Evolutionary conservation across 345 rosid genomes (phyloP), one percentile per base, ranked within the genome.

Genomic region (Citrus australasica): DNA sequence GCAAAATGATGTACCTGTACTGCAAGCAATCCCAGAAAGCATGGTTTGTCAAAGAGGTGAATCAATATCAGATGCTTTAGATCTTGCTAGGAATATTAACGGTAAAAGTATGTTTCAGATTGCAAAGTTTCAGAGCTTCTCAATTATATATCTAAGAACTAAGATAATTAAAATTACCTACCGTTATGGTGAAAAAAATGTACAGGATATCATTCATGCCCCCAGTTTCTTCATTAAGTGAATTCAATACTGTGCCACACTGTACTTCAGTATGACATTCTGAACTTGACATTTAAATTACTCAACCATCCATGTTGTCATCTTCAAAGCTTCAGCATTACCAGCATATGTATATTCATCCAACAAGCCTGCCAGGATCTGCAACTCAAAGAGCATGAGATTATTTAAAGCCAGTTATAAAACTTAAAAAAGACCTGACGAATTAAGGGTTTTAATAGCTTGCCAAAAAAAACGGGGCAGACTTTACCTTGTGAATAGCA

Each of bases 191-290:
- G 67, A 74, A 89, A 69, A 89, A 60, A 62, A 40, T 81, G 81
- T 89, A 84, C 17, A 87, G 88, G 65, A 86, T 80, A 78, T 89
- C 92, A 65, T 89, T 89, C 92, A 89, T 89, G 74, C 90, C 92
- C 17, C 92, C 89, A 19, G 85, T 84, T 83, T 89, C 92, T 63
- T 87, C 90, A 25, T 87, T 89, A 16, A 86, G 92, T 1, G 90
- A 80, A 21, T 25, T 22, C 77, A 89, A 33, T 89, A 88, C 25
- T 86, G 67, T 76, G 86, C 85, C 32, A 89, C 63, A 8, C 51
- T 83, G 67, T 80, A 68, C 16, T 75, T 79, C 17, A 17, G 9
- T 28, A 87, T 78, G 40, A 89, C 89, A 38, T 89, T 84, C 74
- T 79, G 82, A 72, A 87, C 87, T 46, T 90, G 86, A 63, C 60